These are phyloP conservation scores for Sarocladium kiliense DNA, from an alignment of 2,329 filamentous ascomycete genomes.

Conservation along the genomic window DNA sequence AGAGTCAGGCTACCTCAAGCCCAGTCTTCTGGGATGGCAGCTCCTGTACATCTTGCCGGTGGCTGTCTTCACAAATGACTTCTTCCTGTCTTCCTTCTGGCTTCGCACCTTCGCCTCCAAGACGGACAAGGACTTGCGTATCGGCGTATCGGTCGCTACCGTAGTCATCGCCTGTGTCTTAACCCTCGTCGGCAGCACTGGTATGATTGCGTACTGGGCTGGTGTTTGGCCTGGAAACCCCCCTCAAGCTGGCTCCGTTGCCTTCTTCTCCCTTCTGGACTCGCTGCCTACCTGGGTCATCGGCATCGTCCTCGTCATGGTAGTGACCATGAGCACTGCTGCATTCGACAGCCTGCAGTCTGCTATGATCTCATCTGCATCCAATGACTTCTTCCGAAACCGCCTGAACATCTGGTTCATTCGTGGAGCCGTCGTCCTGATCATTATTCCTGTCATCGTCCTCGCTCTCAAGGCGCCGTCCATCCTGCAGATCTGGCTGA, in stretches of 20 bases:
- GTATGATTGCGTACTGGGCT: constrained; percentile 74
- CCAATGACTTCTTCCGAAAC: constrained; percentile 82
- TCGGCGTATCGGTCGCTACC: constrained; percentile 67
- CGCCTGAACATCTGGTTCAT: constrained; percentile 71
- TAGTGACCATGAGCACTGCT: constrained; percentile 68
- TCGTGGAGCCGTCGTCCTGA: constrained; percentile 59
- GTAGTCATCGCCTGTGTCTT: constrained; percentile 63
- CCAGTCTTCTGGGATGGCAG: constrained; percentile 75
- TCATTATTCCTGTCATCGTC: constrained; percentile 71
- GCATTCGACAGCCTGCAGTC: constrained; percentile 78
- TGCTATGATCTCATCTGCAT: constrained; percentile 79
- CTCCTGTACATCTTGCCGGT: constrained; percentile 79
- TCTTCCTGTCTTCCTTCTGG: constrained; percentile 83
- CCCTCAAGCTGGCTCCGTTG: constrained; percentile 54
- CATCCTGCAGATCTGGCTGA: constrained; percentile 77
- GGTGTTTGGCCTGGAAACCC: constrained; percentile 63
- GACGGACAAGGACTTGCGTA: constrained; percentile 71
- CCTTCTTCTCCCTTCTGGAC: constrained; percentile 71
- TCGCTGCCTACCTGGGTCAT: constrained; percentile 76
- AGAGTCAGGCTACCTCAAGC: constrained; percentile 61
- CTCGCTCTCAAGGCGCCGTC: constrained; percentile 69
- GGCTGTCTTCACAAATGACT: constrained; percentile 77
- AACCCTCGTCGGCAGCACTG: constrained; percentile 66
- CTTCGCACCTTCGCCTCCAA: constrained; percentile 76
- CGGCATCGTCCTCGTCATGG: constrained; percentile 76